Evolutionary conservation across 345 rosid genomes (phyloP), one percentile per base, ranked within the genome.

Genomic region (Boechera retrofracta): DNA sequence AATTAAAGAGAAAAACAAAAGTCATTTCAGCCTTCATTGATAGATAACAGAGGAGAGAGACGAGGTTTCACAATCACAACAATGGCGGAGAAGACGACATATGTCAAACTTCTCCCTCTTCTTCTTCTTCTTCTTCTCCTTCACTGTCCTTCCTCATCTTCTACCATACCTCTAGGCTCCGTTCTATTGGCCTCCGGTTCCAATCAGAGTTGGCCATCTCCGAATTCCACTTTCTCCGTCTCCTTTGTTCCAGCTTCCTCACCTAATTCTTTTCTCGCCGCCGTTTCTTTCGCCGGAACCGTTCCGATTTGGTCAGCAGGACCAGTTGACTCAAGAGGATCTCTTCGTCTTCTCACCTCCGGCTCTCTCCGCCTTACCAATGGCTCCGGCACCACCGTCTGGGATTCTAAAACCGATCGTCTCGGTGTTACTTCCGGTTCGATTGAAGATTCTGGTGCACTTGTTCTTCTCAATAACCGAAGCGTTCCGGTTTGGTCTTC

Each of bases 241-340:
- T 74, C 83, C 38, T 91, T 91, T 63, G 11, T 82, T 51, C 86
- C 62, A 3, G 3, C 69, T 10, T 38, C 80, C 39, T 81, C 86
- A 5, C 39, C 81, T 44, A 29, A 82, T n/a, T 63, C 84, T 53
- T 86, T 81, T 47, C 55, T 75, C 67, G 85, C 87, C 12, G 79
- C 81, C 65, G 53, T 91, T 68, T 29, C 65, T 51, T 85, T 80
- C 84, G 39, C 76, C 49, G 86, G 85, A 13, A 83, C 57, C 51
- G 75, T 87, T 12, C 45, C 83, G 0, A 48, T 89, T 7, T 92
- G 93, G 93, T 80, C 89, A 1, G 84, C 87, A 10, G 87, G 91
- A 18, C 36, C 67, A 45, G 89, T 89, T 7, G 95, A 88, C 81
- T 80, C 89, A 0, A 16, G 35, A 6, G 97, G 86, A 10, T 69